Base-by-base conservation (phyloP, 2,329 filamentous ascomycete species). In the Trematosphaeria pertusa region DNA sequence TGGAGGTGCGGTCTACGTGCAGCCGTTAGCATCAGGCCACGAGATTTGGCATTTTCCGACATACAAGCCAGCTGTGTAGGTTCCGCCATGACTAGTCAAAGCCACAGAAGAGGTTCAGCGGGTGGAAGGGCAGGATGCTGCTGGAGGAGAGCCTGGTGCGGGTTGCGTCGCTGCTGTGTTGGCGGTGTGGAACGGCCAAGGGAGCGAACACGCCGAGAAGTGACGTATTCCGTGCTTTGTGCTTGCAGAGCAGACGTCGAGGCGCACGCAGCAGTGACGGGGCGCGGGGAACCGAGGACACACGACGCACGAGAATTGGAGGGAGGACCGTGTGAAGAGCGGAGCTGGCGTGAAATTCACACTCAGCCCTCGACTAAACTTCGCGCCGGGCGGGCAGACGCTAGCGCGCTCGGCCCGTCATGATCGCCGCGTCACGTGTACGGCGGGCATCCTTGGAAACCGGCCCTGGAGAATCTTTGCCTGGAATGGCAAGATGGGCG, bases 1-100 rank as follows among this genome's bases (percentile, higher is more conserved):
- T 97, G 77, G 92, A 88, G 75, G 94, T 97, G 78, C 94, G 91
- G 83, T 89, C 84, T 87, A 8, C n/a, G n/a, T 28, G 53, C 43
- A 42, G 30, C 20, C 35, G 12, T 37, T 37, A 40, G 37, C 30
- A 44, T 44, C 31, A 43, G 10, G 4, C 21, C 21, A 30, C 22
- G 44, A 31, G 18, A n/a, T 22, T 10, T 24, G 30, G 22, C 20
- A 26, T 46, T 14, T 39, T 37, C 18, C 15, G 41, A 76, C 83
- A 54, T 73, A 86, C 83, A 96, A 77, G 91, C 90, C 86, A 97
- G 89, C 85, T 97, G 93, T 78, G 93, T 88, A 70, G 89, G 86
- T 81, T 82, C 87, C 74, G 90, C 89, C 91, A 96, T 97, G 84
- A 86, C 89, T 91, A 91, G 84, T 86, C 71, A 91, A 91, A 91